These are phyloP conservation scores for Xylaria sp. DNA, from an alignment of 2,329 filamentous ascomycete genomes.

Conservation along the genomic window DNA sequence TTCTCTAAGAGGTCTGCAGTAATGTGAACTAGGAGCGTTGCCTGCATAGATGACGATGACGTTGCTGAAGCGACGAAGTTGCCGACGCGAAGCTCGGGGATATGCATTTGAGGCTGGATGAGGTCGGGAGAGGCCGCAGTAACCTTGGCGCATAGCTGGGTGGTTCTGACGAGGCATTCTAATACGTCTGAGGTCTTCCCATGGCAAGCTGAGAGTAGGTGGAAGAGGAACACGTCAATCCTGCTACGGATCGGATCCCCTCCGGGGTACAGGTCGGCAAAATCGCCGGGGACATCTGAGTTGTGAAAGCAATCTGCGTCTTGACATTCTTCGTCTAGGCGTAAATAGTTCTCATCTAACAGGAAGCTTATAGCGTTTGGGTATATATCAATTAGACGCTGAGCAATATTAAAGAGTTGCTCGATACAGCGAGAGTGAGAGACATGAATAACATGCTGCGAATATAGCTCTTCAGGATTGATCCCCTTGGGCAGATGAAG, in stretches of 20 bases:
- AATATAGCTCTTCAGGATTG: constrained; percentile 41
- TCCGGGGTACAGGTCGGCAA: constrained; percentile 36
- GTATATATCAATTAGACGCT: constrained; percentile 53
- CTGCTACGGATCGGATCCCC: constrained; percentile 18
- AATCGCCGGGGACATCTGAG: constrained; percentile 33
- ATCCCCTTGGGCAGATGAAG: constrained; percentile 46
- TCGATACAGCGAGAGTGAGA: constrained; percentile 49
- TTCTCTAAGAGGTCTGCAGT: constrained; percentile 39
- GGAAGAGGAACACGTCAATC: constrained; percentile 53
- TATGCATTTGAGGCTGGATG: constrained; percentile 48
- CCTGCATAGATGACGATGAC: constrained; percentile 45
- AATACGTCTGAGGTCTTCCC: constrained; percentile 52
- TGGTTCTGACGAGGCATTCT: constrained; percentile 50
- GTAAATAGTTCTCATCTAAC: constrained; percentile 21
- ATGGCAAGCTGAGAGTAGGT: constrained; percentile 54
- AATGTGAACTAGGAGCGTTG: constrained; percentile 42
- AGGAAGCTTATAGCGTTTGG: constrained; percentile 46
- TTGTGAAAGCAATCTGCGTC: constrained; percentile 52
- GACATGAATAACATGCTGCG: constrained; percentile 41
- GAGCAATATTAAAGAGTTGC: constrained; percentile 50
- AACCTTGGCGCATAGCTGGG: constrained; percentile 50
- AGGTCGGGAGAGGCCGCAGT: constrained; percentile 45
- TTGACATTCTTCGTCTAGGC: constrained; percentile 42
- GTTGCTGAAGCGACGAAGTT: constrained; percentile 43
- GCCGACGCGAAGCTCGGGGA: constrained; percentile 56